These are phyloP conservation scores for Dipodascopsis uninucleata DNA, from an alignment of 805 yeast genomes.

Conservation along the genomic window DNA sequence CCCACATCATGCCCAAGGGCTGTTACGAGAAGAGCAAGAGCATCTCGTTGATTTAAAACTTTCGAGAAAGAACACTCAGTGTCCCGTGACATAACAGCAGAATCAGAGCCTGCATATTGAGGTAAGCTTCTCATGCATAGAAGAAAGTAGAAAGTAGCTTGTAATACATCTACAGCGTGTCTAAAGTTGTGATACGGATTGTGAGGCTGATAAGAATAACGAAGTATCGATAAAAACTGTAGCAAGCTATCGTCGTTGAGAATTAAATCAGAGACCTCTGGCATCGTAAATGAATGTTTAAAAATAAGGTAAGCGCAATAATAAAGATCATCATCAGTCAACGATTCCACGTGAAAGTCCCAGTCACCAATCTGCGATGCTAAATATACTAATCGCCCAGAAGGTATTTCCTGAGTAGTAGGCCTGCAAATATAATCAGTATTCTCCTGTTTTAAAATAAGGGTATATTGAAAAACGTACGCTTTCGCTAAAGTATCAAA, in stretches of 20 bases:
- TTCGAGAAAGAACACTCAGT: conserved; percentile 1
- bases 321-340: conserved; percentile 27
- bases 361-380: conserved; percentile 12
- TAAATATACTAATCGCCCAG: background rate
- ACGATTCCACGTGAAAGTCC: conserved; percentile 25
- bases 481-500: background rate
- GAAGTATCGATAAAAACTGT: conserved; percentile 58
- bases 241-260: conserved; percentile 48
- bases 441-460: background rate
- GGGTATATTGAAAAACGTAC: background rate
- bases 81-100: background rate
- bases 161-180: conserved; percentile 93
- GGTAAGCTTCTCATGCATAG: conserved; percentile 34
- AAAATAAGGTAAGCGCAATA: conserved; percentile 50
- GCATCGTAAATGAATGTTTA: conserved; percentile 38
- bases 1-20: conserved; percentile 95
- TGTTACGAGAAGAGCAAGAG: conserved; percentile 63
- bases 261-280: conserved; percentile 23
- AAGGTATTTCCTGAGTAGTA: background rate
- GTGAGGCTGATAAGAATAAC: conserved; percentile 76
- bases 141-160: conserved; percentile 73
- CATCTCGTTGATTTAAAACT: conserved; percentile 42
- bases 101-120: conserved; percentile 33
- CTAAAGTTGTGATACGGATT: conserved; percentile 93
- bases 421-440: too few relatives aligned